Conservation (phyloP, 208 protist genomes). For the Perkinsela sp. region DNA sequence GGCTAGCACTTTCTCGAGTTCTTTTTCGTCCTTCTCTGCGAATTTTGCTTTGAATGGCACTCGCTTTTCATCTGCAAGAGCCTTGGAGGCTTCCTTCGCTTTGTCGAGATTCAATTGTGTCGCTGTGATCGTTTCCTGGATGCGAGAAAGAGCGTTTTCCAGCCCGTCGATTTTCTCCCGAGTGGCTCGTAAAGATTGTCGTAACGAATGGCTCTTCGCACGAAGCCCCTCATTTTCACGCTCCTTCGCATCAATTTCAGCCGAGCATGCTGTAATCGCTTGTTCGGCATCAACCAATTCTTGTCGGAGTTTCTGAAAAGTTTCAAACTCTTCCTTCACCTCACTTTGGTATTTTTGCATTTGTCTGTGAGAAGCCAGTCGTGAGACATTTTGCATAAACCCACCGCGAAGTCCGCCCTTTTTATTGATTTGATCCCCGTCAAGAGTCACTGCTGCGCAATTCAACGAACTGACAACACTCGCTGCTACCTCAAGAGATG, state of each 20-base stretch:
- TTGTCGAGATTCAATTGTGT: not conserved
- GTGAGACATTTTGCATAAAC: constrained; percentile 52
- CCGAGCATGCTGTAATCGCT: constrained; percentile 19
- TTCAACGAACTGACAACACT: constrained; percentile 20
- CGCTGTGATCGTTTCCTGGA: constrained; percentile 6
- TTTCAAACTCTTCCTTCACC: constrained; percentile 7
- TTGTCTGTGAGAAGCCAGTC: constrained; percentile 19
- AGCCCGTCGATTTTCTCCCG: constrained; percentile 9
- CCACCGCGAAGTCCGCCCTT: constrained; percentile 81
- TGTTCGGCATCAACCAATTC: constrained; percentile 30
- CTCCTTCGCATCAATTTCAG: not conserved
- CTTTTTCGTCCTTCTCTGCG: constrained; percentile 18
- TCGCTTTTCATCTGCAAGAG: constrained; percentile 1
- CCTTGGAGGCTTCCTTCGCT: not conserved
- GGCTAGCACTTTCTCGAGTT: constrained; percentile 21
- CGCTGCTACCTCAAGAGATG: constrained; percentile 43
- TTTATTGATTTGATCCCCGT: constrained; percentile 52
- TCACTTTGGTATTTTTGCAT: constrained; percentile 11
- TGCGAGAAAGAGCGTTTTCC: constrained; percentile 10
- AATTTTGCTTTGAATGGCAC: constrained; percentile 27
- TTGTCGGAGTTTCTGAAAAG: constrained; percentile 22
- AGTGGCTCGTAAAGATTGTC: constrained; percentile 13
- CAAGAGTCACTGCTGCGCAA: constrained; percentile 76
- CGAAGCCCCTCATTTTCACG: not conserved
- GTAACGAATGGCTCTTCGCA: constrained; percentile 3